Evolutionary conservation across 169 alveolate species (phyloP), one percentile per base, ranked within the genome.

Genomic region (Plasmodium sp.): DNA sequence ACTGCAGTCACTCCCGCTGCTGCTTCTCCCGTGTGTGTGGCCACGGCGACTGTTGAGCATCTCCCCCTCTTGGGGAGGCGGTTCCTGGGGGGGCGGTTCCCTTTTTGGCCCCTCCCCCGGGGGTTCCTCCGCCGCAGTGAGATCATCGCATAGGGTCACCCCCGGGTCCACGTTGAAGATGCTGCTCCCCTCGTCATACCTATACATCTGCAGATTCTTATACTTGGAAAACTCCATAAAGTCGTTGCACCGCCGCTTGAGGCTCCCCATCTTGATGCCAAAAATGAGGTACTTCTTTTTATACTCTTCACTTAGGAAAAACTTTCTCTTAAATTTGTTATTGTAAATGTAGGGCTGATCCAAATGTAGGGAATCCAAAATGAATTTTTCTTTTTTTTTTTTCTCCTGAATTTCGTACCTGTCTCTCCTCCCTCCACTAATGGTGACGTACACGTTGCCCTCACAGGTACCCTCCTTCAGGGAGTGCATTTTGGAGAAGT

Each of bases 401-500:
- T 79, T 80, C 54, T 85, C 62, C n/a, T 34, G 34, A 9, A 85
- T 18, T 2, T 45, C 41, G 58, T 67, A 41, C 18, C 34, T 67
- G 33, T 90, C 84, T 31, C 74, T 58, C 33, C 41, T 58, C 31
- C 54, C 82, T 33, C 45, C 83, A 54, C 93, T 34, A 10, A 90
- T 41, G 54, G 90, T 80, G 12, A 90, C 48, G 34, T 79, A 67
- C 7, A 36, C 45, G 34, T 80, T 14, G 16, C 77, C 41, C 5
- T 54, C 67, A 31, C 82, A 14, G 22, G 12, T 41, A 16, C 62
- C 54, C 16, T 62, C 39, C 51, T 90, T 90, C 48, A 62, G 12
- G 12, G 94, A 67, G 31, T 81, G 72, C 95, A 92, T 92, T 16
- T 51, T 81, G 7, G 95, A 92, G 58, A 92, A 92, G 58, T 92